phyloP scores from a whole-genome alignment of 2,329 filamentous ascomycete species.

The Coniochaeta sp. region DNA sequence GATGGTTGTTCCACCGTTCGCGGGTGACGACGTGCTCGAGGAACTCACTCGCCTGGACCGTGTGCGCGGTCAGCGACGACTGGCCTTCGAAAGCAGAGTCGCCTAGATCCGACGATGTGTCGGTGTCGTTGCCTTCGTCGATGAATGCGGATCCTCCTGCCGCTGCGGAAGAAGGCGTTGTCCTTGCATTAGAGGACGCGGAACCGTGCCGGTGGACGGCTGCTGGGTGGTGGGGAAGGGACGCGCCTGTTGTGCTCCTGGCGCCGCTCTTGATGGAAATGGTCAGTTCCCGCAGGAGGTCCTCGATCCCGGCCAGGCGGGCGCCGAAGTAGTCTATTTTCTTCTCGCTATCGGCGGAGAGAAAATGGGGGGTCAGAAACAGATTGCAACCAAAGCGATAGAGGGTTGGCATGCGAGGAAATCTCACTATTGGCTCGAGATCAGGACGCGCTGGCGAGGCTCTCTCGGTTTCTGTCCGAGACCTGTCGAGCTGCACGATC shows the following conservation, averaged over 20 bases:
- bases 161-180: background rate
- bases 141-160: background rate
- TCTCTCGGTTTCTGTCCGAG: conserved; percentile 48
- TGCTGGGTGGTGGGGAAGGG: background rate
- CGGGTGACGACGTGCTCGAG: conserved; percentile 41
- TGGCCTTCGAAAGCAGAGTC: background rate
- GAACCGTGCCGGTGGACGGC: background rate
- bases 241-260: background rate
- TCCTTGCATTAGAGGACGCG: background rate
- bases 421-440: conserved; percentile 54
- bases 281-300: conserved; percentile 31
- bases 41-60: background rate
- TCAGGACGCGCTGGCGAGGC: conserved; percentile 47
- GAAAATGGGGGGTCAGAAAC: background rate
- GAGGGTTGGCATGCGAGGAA: background rate
- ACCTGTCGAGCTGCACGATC: conserved; percentile 48
- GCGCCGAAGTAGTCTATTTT: conserved; percentile 44
- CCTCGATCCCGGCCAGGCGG: conserved; percentile 37
- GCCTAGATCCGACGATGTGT: background rate
- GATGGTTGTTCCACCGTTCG: conserved; percentile 35
- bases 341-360: conserved; percentile 32
- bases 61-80: background rate
- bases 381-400: too few relatives aligned
- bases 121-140: background rate
- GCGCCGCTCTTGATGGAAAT: conserved; percentile 8